A percentile compares a stretch with the other conserved stretches of the same genome.
phyloP scores from a whole-genome alignment of 2,329 filamentous ascomycete species.

The Periconia digitata region DNA sequence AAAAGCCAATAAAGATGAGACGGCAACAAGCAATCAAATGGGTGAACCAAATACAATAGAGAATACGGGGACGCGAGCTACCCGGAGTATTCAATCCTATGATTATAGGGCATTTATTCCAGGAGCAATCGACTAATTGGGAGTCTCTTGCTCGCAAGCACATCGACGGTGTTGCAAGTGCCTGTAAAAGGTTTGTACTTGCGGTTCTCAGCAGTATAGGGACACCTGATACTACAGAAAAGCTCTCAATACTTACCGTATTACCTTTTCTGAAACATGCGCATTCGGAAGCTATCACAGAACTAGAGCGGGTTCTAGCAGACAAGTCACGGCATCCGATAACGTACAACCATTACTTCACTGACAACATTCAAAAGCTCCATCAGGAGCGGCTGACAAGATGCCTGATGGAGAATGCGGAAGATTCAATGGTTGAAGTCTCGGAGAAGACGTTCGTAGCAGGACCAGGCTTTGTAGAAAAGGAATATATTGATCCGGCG shows the following conservation, averaged over 20 bases:
- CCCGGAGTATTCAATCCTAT: constrained; percentile 63
- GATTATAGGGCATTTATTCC: constrained; percentile 62
- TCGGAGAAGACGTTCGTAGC: neutral
- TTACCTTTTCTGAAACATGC: constrained; percentile 44
- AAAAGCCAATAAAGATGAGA: constrained; percentile 22
- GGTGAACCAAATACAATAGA: constrained; percentile 44
- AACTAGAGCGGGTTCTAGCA: constrained; percentile 48
- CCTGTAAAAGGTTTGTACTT: constrained; percentile 40
- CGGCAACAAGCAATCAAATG: constrained; percentile 46
- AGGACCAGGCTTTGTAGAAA: constrained; percentile 25
- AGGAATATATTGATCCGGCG: neutral
- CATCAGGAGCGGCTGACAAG: neutral
- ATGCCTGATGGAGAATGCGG: neutral
- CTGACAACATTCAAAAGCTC: constrained; percentile 18
- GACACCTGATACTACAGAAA: constrained; percentile 38
- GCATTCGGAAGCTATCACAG: constrained; percentile 42
- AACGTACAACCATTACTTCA: constrained; percentile 55
- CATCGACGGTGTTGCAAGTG: constrained; percentile 38
- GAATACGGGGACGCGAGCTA: constrained; percentile 57
- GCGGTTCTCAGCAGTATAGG: constrained; percentile 40
- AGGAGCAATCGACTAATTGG: constrained; percentile 61
- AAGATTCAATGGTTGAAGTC: too few relatives aligned
- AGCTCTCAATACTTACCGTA: constrained; percentile 43
- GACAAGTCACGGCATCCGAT: constrained; percentile 54
- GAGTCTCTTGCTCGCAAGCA: constrained; percentile 41